These are phyloP conservation scores for Neonectria sp. DNA, from an alignment of 2,329 filamentous ascomycete genomes.

Conservation along the genomic window DNA sequence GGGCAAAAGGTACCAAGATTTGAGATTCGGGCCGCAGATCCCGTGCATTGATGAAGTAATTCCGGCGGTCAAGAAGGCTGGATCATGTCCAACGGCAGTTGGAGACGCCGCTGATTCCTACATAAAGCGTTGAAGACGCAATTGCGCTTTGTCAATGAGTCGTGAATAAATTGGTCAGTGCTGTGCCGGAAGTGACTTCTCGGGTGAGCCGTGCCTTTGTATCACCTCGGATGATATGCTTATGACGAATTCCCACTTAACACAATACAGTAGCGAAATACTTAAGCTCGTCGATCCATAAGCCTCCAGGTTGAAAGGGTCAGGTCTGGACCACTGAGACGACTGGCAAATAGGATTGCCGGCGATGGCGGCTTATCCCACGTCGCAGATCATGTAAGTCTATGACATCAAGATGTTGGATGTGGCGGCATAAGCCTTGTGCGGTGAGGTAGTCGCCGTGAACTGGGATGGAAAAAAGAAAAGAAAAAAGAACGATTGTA, in stretches of 20 bases:
- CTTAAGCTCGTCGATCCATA: neutral
- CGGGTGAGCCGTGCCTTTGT: neutral
- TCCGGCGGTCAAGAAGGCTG: neutral
- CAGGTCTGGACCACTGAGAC: neutral
- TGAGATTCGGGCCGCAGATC: neutral
- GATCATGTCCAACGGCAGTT: neutral
- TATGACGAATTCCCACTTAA: neutral
- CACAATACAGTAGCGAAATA: neutral
- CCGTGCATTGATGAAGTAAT: neutral
- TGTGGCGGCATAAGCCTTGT: neutral
- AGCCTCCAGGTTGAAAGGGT: neutral
- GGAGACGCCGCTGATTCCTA: neutral
- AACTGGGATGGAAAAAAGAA: neutral
- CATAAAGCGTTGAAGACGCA: neutral
- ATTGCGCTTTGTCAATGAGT: neutral
- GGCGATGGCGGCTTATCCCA: neutral
- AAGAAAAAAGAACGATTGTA: neutral
- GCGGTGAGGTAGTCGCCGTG: constrained; percentile 1
- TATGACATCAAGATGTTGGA: constrained; percentile 2
- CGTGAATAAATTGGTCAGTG: neutral
- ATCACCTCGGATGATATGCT: neutral
- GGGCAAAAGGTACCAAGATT: constrained; percentile 6
- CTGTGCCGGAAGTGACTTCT: neutral
- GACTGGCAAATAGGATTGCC: neutral
- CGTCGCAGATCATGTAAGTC: constrained; percentile 13